Conservation (phyloP, 257 asterid species). For the Paulownia fortunei region DNA sequence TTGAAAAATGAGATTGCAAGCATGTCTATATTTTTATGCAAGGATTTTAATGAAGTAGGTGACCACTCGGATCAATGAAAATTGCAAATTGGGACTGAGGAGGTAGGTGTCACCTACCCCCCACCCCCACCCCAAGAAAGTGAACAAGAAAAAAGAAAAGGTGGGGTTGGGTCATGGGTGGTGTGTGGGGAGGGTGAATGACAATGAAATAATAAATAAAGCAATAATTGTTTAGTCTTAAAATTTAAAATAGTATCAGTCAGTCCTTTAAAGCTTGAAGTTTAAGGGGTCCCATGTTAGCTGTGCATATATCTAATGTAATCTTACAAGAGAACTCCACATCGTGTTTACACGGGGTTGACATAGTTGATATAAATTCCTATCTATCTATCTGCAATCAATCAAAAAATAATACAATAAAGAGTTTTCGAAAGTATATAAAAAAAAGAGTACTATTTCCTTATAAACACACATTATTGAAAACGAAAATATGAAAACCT, state of each 20-base stretch:
- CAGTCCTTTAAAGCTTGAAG: not conserved
- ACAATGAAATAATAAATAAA: not conserved
- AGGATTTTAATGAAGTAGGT: not conserved
- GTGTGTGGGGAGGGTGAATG: not conserved
- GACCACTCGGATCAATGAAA: constrained; percentile 1
- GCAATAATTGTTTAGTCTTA: not conserved
- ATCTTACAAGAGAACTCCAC: too few species aligned
- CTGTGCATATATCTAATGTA: too few species aligned
- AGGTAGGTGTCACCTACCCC: constrained; percentile 11
- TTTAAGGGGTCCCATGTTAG: too few species aligned
- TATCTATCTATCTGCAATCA: too few species aligned
- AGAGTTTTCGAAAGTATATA: too few species aligned
- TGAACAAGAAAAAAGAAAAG: not conserved
- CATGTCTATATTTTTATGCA: not conserved
- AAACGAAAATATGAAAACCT: too few species aligned
- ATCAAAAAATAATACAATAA: too few species aligned
- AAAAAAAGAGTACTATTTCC: too few species aligned
- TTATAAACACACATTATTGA: too few species aligned
- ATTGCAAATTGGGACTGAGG: not conserved
- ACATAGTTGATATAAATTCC: too few species aligned
- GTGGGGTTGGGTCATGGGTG: not conserved
- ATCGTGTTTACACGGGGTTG: too few species aligned
- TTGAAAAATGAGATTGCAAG: not conserved
- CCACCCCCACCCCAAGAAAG: not conserved
- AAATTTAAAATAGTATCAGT: not conserved